A percentile compares a stretch with the other conserved stretches of the same genome.
These are phyloP conservation scores for Cordyceps fumosorosea DNA, from an alignment of 2,329 filamentous ascomycete genomes.

Conservation along the genomic window DNA sequence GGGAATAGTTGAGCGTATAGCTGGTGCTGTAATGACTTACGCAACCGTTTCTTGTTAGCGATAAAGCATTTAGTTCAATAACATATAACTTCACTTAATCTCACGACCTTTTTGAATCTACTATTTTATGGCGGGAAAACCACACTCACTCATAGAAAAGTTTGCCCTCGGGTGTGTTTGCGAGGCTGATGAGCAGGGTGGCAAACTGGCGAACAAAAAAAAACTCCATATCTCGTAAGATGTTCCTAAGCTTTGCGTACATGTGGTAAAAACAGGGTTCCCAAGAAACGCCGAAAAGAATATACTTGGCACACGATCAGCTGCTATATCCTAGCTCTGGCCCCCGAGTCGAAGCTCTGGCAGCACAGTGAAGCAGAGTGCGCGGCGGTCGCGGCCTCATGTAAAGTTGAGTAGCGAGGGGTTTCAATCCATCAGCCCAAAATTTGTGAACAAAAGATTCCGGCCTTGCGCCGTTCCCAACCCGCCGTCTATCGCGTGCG, in stretches of 20 bases:
- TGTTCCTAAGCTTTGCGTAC: constrained; percentile 2
- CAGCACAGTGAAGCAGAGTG: neutral
- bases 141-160: neutral
- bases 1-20: neutral
- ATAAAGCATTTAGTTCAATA: neutral
- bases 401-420: constrained; percentile 1
- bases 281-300: neutral
- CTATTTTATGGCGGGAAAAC: neutral
- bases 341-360: neutral
- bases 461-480: neutral
- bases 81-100: neutral
- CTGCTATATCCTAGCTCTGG: neutral
- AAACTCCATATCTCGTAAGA: constrained; percentile 9
- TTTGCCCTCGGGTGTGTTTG: neutral
- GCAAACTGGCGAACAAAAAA: neutral
- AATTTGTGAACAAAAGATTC: neutral
- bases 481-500: constrained; percentile 60
- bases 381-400: neutral
- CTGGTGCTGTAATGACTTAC: neutral
- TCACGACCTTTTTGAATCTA: neutral
- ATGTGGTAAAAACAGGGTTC: neutral
- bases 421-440: neutral
- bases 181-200: neutral
- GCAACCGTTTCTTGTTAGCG: neutral
- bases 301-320: constrained; percentile 7